Evolutionary conservation across 192 early-diverging fungal species (phyloP).

Genomic region (Coemansia sp.): DNA sequence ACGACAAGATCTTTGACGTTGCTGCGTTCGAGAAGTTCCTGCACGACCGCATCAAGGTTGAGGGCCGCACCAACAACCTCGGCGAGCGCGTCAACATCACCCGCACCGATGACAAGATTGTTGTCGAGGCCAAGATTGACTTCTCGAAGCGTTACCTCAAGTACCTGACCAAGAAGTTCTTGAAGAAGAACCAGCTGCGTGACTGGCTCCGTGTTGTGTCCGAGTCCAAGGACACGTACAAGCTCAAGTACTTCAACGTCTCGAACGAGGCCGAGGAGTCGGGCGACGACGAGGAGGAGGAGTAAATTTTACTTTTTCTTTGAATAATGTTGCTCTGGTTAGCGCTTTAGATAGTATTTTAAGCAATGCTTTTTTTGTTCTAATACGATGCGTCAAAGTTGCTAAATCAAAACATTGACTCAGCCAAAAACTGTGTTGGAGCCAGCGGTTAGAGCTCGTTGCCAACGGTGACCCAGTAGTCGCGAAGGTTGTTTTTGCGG

Average conservation of each 20-base stretch:
- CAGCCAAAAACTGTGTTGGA: no score
- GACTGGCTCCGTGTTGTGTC: conserved; percentile 98
- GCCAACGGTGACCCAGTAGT: conserved; percentile 96
- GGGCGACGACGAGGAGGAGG: conserved; percentile 41
- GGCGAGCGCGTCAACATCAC: conserved; percentile 79
- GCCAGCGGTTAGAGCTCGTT: conserved; percentile 75
- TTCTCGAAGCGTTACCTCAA: conserved; percentile 99
- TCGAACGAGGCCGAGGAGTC: conserved; percentile 47
- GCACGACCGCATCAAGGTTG: conserved; percentile 98
- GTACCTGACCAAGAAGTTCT: conserved; percentile 99
- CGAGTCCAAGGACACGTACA: conserved; percentile 83
- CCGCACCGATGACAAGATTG: conserved; percentile 74
- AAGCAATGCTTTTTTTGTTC: not conserved
- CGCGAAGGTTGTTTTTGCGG: conserved; percentile 91
- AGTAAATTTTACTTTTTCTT: conserved; percentile 25
- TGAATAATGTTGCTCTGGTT: conserved; percentile 5
- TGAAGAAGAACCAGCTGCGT: conserved; percentile 99
- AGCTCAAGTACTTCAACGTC: conserved; percentile 86
- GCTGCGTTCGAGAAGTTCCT: conserved; percentile 98
- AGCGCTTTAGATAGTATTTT: conserved; percentile 1
- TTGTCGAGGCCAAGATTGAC: conserved; percentile 71
- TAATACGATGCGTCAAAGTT: not conserved
- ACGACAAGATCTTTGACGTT: conserved; percentile 95
- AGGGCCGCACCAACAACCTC: conserved; percentile 94
- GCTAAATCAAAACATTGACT: not conserved